Percentiles rank a stretch among this genome's conserved stretches.
Conservation (phyloP, 2,329 filamentous ascomycete species). For the Corinectria fuckeliana region DNA sequence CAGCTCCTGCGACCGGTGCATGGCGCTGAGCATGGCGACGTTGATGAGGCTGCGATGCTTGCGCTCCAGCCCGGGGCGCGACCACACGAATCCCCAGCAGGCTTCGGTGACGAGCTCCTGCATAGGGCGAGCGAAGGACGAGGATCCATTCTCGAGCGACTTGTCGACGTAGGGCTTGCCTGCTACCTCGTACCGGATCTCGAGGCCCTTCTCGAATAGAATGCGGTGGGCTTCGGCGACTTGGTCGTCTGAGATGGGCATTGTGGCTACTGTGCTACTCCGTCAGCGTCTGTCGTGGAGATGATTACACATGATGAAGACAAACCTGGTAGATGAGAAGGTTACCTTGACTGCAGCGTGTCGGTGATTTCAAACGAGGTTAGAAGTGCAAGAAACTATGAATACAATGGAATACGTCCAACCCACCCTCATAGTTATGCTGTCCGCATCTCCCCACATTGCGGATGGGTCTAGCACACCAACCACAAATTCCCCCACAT, state of each 20-base stretch:
- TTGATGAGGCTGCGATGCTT: slow-evolving; percentile 15
- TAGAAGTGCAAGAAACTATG: not conserved
- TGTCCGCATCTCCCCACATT: not conserved
- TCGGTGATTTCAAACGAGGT: not conserved
- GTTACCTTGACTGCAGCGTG: not conserved
- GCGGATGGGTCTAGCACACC: no score
- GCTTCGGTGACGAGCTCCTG: slow-evolving; percentile 21
- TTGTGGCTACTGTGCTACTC: not conserved
- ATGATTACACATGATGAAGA: not conserved
- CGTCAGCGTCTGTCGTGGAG: not conserved
- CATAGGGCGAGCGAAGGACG: slow-evolving; percentile 11
- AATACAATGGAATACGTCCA: not conserved
- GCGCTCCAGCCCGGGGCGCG: slow-evolving; percentile 13
- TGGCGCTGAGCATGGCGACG: slow-evolving; percentile 14
- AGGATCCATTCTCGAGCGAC: slow-evolving; percentile 7
- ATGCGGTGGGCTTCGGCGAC: not conserved
- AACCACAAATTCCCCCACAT: not conserved
- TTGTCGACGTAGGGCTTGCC: slow-evolving; percentile 11
- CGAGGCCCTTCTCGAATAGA: slow-evolving; percentile 6
- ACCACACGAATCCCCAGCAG: slow-evolving; percentile 20
- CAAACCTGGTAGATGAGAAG: not conserved
- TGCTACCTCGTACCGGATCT: slow-evolving; percentile 13
- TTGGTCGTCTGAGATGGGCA: not conserved
- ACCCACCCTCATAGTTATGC: not conserved
- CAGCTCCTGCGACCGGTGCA: slow-evolving; percentile 12